A percentile compares a stretch with the other conserved stretches of the same genome.
These are phyloP conservation scores for Cadophora luteo-olivacea DNA, from an alignment of 2,329 filamentous ascomycete genomes.

Conservation along the genomic window DNA sequence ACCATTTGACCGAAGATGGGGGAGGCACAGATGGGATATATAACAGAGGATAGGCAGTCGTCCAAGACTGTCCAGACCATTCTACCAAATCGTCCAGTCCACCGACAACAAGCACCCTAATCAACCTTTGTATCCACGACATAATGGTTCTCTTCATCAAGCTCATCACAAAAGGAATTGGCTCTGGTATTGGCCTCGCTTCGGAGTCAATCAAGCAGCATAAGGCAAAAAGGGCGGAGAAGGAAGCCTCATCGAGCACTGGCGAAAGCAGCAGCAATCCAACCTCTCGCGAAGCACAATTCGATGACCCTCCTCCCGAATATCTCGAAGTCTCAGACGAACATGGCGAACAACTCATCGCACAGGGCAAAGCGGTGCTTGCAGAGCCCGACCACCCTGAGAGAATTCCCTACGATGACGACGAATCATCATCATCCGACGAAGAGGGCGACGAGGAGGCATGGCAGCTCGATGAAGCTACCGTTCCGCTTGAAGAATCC, in stretches of 20 bases:
- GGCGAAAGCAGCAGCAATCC: conserved; percentile 33
- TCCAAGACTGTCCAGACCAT: background rate
- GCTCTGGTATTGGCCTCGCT: conserved; percentile 39
- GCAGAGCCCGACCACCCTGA: conserved; percentile 20
- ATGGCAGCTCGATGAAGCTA: conserved; percentile 40
- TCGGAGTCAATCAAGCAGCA: conserved; percentile 35
- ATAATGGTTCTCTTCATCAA: conserved; percentile 36
- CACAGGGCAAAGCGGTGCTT: conserved; percentile 31
- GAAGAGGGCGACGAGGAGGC: conserved; percentile 38
- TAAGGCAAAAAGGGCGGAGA: conserved; percentile 27
- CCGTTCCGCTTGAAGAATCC: conserved; percentile 5
- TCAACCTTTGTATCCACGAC: background rate
- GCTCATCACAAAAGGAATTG: conserved; percentile 27
- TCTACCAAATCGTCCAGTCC: background rate
- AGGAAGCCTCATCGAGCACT: conserved; percentile 5
- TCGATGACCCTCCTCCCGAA: conserved; percentile 33
- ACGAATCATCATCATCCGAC: conserved; percentile 24
- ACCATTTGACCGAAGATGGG: background rate
- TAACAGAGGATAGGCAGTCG: background rate
- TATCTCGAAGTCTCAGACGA: conserved; percentile 35
- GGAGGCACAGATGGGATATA: conserved; percentile 3
- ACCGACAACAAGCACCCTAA: background rate
- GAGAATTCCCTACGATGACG: conserved; percentile 14
- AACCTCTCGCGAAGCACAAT: background rate
- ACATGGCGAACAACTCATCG: conserved; percentile 32